phyloP scores from a whole-genome alignment of 163 green algal genomes.

The Trebouxiophyceae sp. region DNA sequence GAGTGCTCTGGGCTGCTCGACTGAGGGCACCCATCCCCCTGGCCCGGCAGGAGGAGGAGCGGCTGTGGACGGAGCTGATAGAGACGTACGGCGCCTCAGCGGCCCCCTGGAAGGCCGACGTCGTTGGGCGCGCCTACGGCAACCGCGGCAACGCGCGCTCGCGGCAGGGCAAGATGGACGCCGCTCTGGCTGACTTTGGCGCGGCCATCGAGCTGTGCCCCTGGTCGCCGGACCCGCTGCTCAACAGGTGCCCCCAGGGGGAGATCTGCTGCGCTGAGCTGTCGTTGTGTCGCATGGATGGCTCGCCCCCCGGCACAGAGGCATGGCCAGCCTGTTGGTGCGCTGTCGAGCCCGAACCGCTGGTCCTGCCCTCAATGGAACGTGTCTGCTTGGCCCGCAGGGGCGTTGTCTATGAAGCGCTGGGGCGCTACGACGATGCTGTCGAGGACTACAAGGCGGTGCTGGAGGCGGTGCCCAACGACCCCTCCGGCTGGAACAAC shows the following conservation, averaged over 20 bases:
- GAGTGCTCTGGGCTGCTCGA: no score
- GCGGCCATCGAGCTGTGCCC: constrained; percentile 65
- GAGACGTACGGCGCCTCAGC: constrained; percentile 50
- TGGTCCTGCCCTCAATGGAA: no score
- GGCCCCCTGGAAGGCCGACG: constrained; percentile 65
- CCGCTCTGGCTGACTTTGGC: constrained; percentile 78
- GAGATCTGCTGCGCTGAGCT: no score
- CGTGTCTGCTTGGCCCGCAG: constrained; percentile 36
- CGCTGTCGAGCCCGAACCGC: no score
- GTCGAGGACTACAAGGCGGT: constrained; percentile 73
- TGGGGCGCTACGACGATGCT: constrained; percentile 69
- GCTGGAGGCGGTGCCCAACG: constrained; percentile 50
- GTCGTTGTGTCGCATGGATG: no score
- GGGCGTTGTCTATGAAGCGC: constrained; percentile 70
- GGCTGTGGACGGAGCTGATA: constrained; percentile 74
- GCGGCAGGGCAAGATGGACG: constrained; percentile 65
- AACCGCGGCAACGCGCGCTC: constrained; percentile 84
- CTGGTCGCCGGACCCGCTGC: constrained; percentile 55
- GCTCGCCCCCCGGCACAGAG: no score
- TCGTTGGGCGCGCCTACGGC: constrained; percentile 64
- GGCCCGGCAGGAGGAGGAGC: constrained; percentile 67
- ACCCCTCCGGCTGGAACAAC: constrained; percentile 84
- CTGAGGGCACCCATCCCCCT: no score
- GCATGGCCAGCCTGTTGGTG: no score
- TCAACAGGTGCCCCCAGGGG: no score